Evolutionary conservation across 805 yeast species (phyloP), one percentile per base, ranked within the genome.

Genomic region (Dipodascopsis uninucleata): DNA sequence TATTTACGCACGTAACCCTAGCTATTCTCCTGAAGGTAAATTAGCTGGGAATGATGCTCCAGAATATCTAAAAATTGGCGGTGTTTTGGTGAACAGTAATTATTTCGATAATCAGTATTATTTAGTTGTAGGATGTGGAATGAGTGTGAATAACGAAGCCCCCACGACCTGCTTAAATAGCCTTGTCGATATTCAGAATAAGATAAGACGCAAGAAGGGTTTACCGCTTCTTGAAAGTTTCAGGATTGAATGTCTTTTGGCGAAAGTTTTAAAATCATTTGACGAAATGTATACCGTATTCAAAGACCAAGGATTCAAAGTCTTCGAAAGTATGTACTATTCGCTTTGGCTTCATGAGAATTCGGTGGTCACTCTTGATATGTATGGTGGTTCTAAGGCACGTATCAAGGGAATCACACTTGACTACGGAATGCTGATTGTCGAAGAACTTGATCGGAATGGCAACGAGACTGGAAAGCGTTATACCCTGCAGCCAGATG

Each of bases 401-500:
- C 71, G 68, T 32, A 79, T 93, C 38, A 67, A 72, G 31, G 98
- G 98, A 1, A 89, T 93, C 35, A 81, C 95, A 0, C 69, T 72
- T 1, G 95, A 88, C 43, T 84, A 81, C 64, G 99, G 98, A 0
- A 69, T 89, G 67, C 67, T 93, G 46, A 65, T 80, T 10, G 98
- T 85, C 2, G 80, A 78, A 48, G 95, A 85, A 52, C 62, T 80
- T 5, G 75, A 75, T 39, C 54, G 64, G 4, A 58, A 64, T 10
- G 74, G 73, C 18, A 60, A 56, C 9, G 68, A 69, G 12, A 77
- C 81, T 1, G 85, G 86, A 0, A 72, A 69, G 32, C 68, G 59
- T 3, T 80, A 74, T 53, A 82, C 86, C 56, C 67, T 93, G 36
- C 97, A 89, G 63, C 97, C 99, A 0, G 98, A 93, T 64, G 98